phyloP scores from a whole-genome alignment of 352 stramenopile species.

The Pythium dissimile region DNA sequence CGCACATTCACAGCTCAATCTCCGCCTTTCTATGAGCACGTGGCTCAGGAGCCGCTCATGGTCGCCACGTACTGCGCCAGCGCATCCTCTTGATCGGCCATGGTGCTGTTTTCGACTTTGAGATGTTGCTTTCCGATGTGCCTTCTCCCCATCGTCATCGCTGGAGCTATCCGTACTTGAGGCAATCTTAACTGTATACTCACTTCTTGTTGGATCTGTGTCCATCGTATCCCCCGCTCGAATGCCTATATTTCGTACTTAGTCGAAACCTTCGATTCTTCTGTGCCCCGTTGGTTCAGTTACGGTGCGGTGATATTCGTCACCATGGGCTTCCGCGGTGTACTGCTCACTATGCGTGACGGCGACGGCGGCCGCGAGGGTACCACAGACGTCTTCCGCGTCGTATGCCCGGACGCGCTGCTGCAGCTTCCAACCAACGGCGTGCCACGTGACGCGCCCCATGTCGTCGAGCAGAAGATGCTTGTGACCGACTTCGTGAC shows the following conservation, averaged over 20 bases:
- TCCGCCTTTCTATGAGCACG: background rate
- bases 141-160: background rate
- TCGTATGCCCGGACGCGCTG: constrained; percentile 44
- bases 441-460: constrained; percentile 13
- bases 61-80: constrained; percentile 36
- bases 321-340: constrained; percentile 66
- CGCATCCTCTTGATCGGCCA: constrained; percentile 34
- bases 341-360: constrained; percentile 46
- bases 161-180: background rate
- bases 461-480: constrained; percentile 45
- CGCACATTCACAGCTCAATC: background rate
- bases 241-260: constrained; percentile 9
- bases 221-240: background rate
- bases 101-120: background rate
- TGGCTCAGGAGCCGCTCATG: background rate
- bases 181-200: background rate
- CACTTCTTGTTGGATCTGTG: background rate
- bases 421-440: constrained; percentile 33
- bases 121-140: background rate
- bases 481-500: constrained; percentile 50
- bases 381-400: constrained; percentile 32
- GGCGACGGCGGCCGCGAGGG: constrained; percentile 12
- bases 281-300: background rate
- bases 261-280: background rate
- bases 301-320: background rate